phyloP scores from a whole-genome alignment of 768 basidiomycete species.

The Paxillus ammoniavirescens region DNA sequence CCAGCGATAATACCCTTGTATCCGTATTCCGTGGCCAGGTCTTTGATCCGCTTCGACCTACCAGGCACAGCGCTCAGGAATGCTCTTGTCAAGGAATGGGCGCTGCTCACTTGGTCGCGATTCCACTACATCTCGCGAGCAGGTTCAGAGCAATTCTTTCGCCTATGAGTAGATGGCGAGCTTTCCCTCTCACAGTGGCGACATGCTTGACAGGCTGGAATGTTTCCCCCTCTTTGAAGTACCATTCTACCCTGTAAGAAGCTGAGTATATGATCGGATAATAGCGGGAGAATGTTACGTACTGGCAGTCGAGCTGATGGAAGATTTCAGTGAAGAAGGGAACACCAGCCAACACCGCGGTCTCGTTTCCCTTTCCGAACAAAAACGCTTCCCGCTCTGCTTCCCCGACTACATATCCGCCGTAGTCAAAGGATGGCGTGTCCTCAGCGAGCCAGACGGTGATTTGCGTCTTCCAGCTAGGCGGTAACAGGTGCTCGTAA shows the following conservation, averaged over 20 bases:
- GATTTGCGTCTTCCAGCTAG: conserved; percentile 87
- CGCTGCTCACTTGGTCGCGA: conserved; percentile 80
- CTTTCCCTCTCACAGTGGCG: conserved; percentile 90
- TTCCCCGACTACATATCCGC: conserved; percentile 95
- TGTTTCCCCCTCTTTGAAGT: conserved; percentile 77
- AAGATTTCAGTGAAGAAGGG: conserved; percentile 97
- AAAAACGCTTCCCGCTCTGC: conserved; percentile 81
- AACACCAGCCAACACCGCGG: conserved; percentile 85
- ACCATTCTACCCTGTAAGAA: conserved; percentile 83
- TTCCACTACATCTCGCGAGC: conserved; percentile 93
- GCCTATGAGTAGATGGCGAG: conserved; percentile 82
- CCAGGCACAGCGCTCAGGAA: background rate
- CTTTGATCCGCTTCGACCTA: conserved; percentile 82
- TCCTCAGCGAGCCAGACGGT: conserved; percentile 88
- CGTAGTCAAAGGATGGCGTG: conserved; percentile 94
- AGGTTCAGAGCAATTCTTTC: conserved; percentile 93
- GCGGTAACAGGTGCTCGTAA: conserved; percentile 78
- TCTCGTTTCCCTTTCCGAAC: conserved; percentile 81
- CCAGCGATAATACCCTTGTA: conserved; percentile 91
- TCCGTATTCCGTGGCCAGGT: conserved; percentile 73
- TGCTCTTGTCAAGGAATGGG: background rate
- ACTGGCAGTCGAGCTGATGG: conserved; percentile 85
- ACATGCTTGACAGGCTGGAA: conserved; percentile 82
- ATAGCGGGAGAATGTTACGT: conserved; percentile 34
- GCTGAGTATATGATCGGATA: background rate